Percentiles rank a stretch among this genome's conserved stretches.
Conservation (phyloP, 768 basidiomycete species). For the Hericium coralloides region DNA sequence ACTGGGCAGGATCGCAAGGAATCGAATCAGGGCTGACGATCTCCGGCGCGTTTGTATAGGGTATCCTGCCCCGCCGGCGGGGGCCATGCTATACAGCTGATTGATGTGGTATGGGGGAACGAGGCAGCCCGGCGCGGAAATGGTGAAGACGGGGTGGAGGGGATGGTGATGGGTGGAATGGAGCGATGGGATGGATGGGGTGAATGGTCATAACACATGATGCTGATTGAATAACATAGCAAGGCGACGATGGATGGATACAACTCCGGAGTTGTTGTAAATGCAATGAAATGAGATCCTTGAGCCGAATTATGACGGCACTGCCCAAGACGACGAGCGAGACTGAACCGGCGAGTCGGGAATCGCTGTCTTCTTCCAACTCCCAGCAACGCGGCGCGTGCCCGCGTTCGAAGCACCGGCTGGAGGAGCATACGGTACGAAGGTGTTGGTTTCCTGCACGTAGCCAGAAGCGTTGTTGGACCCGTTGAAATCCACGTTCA, state of each 20-base stretch:
- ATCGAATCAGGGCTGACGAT: no score
- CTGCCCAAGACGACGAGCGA: not conserved
- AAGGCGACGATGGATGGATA: not conserved
- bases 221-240: no score
- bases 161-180: no score
- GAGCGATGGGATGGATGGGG: no score
- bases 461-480: not conserved
- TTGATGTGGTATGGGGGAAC: no score
- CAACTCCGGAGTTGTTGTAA: not conserved
- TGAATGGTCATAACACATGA: no score
- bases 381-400: constrained; percentile 8
- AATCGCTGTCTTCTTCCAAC: constrained; percentile 1
- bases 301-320: not conserved
- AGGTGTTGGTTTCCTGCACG: not conserved
- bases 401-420: constrained; percentile 3
- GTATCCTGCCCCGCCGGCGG: no score
- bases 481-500: not conserved
- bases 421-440: constrained; percentile 1
- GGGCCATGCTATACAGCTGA: no score
- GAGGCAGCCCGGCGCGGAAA: no score
- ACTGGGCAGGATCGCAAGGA: no score
- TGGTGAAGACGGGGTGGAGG: no score
- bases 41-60: no score
- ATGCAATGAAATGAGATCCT: not conserved
- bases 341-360: not conserved